A percentile compares a stretch with the other conserved stretches of the same genome.
Evolutionary conservation across 768 basidiomycete species (phyloP).

Genomic region (Macrolepiota dolichaula): DNA sequence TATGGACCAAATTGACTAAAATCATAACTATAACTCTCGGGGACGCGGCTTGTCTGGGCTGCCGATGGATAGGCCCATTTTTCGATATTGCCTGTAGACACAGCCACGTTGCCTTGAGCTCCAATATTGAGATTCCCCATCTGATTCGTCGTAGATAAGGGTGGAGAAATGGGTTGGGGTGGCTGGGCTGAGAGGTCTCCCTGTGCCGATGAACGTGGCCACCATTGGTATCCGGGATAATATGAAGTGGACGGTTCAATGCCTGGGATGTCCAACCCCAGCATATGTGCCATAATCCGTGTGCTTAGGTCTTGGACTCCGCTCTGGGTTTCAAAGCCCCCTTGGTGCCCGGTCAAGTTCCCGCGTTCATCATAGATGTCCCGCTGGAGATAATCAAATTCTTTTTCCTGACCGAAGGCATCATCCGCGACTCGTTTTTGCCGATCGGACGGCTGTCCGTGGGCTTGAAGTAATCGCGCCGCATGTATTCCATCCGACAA

Average conservation of each 20-base stretch:
- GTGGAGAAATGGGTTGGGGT: neutral
- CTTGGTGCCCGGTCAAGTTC: slow-evolving; percentile 15
- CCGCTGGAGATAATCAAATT: slow-evolving; percentile 39
- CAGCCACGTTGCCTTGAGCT: neutral
- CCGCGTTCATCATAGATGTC: slow-evolving; percentile 29
- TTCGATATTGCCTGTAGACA: neutral
- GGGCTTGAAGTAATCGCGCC: slow-evolving; percentile 25
- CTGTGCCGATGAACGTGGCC: slow-evolving; percentile 39
- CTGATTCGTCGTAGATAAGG: neutral
- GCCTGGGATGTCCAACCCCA: slow-evolving; percentile 63
- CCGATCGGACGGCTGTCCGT: slow-evolving; percentile 21
- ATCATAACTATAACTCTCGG: slow-evolving; percentile 11
- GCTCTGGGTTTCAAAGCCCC: slow-evolving; percentile 26
- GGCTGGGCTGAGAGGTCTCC: neutral
- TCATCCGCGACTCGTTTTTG: slow-evolving; percentile 56
- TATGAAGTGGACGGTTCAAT: slow-evolving; percentile 58
- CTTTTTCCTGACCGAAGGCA: slow-evolving; percentile 59
- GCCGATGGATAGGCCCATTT: slow-evolving; percentile 8
- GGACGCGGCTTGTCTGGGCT: neutral
- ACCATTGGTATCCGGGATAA: slow-evolving; percentile 63
- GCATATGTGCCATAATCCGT: slow-evolving; percentile 70
- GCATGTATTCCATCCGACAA: slow-evolving; percentile 36
- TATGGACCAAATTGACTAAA: slow-evolving; percentile 9
- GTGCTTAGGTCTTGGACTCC: slow-evolving; percentile 64
- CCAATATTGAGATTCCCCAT: neutral